Percentiles rank a stretch among this genome's conserved stretches.
phyloP scores from a whole-genome alignment of 495 filamentous ascomycete genomes.

The Bacidia gigantensis region DNA sequence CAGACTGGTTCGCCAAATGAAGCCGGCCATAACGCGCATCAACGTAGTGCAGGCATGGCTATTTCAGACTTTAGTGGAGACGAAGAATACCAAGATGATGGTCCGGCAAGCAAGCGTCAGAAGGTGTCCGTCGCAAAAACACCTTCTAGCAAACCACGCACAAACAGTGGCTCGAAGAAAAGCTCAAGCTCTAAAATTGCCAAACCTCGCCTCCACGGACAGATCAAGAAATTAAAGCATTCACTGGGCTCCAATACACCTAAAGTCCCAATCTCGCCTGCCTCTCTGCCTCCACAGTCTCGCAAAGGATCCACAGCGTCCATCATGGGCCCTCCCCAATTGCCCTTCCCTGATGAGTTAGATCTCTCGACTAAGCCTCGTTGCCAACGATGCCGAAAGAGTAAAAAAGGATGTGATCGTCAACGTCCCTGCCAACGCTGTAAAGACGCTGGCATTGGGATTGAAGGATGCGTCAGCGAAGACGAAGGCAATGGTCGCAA shows the following conservation, averaged over 20 bases:
- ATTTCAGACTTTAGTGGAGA: conserved; percentile 59
- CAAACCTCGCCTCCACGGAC: conserved; percentile 28
- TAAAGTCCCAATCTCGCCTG: conserved; percentile 53
- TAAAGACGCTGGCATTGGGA: conserved; percentile 84
- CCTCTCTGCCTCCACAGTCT: conserved; percentile 48
- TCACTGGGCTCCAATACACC: conserved; percentile 21
- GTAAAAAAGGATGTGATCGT: conserved; percentile 97
- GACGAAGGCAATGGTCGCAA: conserved; percentile 94
- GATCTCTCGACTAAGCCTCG: conserved; percentile 88
- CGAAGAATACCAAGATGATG: conserved; percentile 40
- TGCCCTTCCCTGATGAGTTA: conserved; percentile 68
- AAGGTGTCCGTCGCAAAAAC: conserved; percentile 4
- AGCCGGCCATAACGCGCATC: conserved; percentile 20
- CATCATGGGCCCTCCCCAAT: conserved; percentile 34
- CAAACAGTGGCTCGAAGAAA: conserved; percentile 27
- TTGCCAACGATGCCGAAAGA: conserved; percentile 96
- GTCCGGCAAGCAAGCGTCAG: conserved; percentile 17
- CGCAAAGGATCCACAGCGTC: conserved; percentile 70
- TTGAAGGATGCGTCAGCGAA: conserved; percentile 88
- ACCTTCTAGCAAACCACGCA: conserved; percentile 21
- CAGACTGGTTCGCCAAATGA: conserved; percentile 37
- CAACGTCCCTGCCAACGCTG: conserved; percentile 89
- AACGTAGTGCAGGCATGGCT: conserved; percentile 44
- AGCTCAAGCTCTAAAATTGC: conserved; percentile 28
- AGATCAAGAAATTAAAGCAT: conserved; percentile 45